Conservation (phyloP, 768 basidiomycete genomes). For the Tylopilus intermedius region DNA sequence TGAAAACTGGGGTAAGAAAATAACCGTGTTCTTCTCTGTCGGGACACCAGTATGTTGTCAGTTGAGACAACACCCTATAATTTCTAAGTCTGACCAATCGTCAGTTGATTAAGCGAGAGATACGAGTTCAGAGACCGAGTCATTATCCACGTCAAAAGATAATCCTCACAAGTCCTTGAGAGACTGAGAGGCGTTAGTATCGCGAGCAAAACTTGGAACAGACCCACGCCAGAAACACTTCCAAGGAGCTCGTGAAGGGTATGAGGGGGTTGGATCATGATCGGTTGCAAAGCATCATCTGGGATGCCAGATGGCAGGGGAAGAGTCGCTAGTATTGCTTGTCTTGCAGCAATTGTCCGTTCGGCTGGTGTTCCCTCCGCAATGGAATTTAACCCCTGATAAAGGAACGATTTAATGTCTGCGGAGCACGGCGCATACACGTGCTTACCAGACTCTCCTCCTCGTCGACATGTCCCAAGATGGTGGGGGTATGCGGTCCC, state of each 20-base stretch:
- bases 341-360: slow-evolving; percentile 49
- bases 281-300: slow-evolving; percentile 62
- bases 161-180: slow-evolving; percentile 52
- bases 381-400: neutral
- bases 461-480: neutral
- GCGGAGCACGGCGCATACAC: slow-evolving; percentile 11
- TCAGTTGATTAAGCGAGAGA: neutral
- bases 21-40: slow-evolving; percentile 82
- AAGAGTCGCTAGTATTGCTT: slow-evolving; percentile 51
- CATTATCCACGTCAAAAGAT: neutral
- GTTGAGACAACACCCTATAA: slow-evolving; percentile 62
- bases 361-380: slow-evolving; percentile 19
- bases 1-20: slow-evolving; percentile 66
- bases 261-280: slow-evolving; percentile 58
- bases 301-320: slow-evolving; percentile 63
- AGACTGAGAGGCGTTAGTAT: slow-evolving; percentile 35
- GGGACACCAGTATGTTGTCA: slow-evolving; percentile 73
- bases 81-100: slow-evolving; percentile 48
- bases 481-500: neutral
- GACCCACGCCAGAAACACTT: slow-evolving; percentile 51
- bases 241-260: slow-evolving; percentile 68
- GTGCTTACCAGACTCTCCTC: slow-evolving; percentile 15
- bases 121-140: neutral
- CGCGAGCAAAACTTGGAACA: neutral
- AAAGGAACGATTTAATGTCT: neutral